phyloP scores from a whole-genome alignment of 768 basidiomycete genomes.

The Hericium erinaceus region DNA sequence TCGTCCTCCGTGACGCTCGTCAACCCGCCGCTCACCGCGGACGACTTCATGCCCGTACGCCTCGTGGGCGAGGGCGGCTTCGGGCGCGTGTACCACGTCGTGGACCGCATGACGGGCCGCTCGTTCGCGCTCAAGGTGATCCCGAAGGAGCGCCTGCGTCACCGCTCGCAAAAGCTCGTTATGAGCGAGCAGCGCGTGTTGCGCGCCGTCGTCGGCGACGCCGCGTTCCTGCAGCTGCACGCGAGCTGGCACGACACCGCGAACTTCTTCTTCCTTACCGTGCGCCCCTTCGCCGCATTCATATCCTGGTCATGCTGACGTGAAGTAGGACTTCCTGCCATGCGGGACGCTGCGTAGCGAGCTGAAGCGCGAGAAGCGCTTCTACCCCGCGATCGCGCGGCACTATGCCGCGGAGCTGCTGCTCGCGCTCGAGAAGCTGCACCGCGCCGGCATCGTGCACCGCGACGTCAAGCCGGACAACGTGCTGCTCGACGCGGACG shows the following conservation, averaged over 20 bases:
- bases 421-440: background rate
- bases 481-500: conserved; percentile 34
- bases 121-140: conserved; percentile 2
- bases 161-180: background rate
- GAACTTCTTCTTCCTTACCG: background rate
- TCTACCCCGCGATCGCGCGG: background rate
- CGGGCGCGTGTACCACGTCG: background rate
- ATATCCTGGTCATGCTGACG: too few species aligned
- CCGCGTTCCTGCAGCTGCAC: background rate
- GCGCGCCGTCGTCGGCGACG: background rate
- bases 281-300: background rate
- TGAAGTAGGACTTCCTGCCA: background rate
- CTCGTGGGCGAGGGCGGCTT: conserved; percentile 3
- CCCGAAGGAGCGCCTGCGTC: background rate
- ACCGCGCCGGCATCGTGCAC: conserved; percentile 1
- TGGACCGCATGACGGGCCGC: background rate
- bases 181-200: background rate
- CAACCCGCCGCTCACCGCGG: background rate
- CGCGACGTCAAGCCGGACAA: conserved; percentile 37
- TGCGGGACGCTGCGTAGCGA: background rate
- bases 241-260: conserved; percentile 4
- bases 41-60: background rate
- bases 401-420: conserved; percentile 2
- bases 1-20: background rate
- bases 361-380: background rate